Base-by-base conservation (phyloP, 805 yeast genomes). In the Yamadazyma scolyti region DNA sequence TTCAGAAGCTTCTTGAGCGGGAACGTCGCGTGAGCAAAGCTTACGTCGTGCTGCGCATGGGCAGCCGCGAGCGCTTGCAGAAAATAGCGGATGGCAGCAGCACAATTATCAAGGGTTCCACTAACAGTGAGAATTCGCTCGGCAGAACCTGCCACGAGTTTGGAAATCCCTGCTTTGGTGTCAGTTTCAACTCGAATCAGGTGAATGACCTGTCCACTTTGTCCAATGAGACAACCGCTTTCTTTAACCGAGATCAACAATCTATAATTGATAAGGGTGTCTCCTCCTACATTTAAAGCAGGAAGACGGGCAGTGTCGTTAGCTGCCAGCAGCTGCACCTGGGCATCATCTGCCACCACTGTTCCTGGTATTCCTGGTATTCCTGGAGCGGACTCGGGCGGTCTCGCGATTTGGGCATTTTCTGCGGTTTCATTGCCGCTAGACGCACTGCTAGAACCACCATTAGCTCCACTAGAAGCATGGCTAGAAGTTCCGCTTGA, bases 191-290 rank as follows among this genome's bases (percentile, higher is more conserved):
- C 86, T 43, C 96, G 71, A 27, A 88, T 75, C 20, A 73, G 69
- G 33, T 88, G 82, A 38, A 88, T 87, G 33, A 81, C 81, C 29
- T 71, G 67, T 27, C 96, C 96, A 42, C 76, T 82, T 43, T 82
- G 82, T 32, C 96, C 96, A 46, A 88, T 88, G 40, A 88, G 76
- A 39, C 87, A 83, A 11, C 96, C 96, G 9, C 95, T 89, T 56
- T 88, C 96, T 50, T 81, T 82, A 33, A 88, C 75, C 2, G 93
- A 78, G 12, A 88, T 82, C 17, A 88, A 68, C 1, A 86, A 73
- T 37, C 88, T 43, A 46, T 50, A 57, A 44, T 56, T 63, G 33
- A 65, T 61, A 27, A 59, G 50, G 5, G 67, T 59, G 3, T 56
- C 42, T 5, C 55, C 47, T 28, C 51, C 46, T 4, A 14, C 26